Evolutionary conservation across 345 rosid species (phyloP), one percentile per base, ranked within the genome.

Genomic region (Balakata baccata): DNA sequence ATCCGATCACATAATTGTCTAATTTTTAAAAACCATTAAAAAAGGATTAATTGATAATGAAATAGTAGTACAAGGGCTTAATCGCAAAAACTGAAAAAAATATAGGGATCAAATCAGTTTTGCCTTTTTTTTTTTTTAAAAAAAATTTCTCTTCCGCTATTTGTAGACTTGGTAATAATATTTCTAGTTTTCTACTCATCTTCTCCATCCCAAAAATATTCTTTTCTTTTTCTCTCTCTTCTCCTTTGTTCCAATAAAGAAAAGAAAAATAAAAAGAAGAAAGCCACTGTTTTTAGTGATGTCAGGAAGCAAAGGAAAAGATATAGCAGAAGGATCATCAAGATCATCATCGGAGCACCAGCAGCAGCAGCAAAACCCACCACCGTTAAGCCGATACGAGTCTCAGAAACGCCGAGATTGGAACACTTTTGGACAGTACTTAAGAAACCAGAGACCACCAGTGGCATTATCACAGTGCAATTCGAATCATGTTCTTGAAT

Each of bases 351-450:
- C n/a, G 66, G 34, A 29, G 20, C 72, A 46, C 13, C 16, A 50
- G 56, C 43, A 50, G 17, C 16, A 47, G 38, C 71, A 52, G 67
- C 60, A 34, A 29, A 83, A 75, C 49, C 85, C 85, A 39, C 83
- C 90, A 11, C 86, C 87, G 0, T 77, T 89, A 49, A 92, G 98
- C 81, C 79, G 98, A 10, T 92, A 92, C 68, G 96, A 90, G 77
- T 89, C 96, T 2, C 98, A 92, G 63, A 92, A 92, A 74, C 72
- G 96, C 51, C 66, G 97, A 76, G 97, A 92, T n/a, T 92, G 97
- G 97, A 90, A 89, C 77, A 92, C 97, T 76, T 92, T 92, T 60
- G 89, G 96, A 7, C 97, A 92, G 83, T 90, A 87, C 84, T 71
- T 92, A 20, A 88, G 96, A 70, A 92, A 92, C 81, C 98, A 88